Evolutionary conservation across 139 green algal genomes (phyloP).

Genomic region (Spirogloea muscicola): DNA sequence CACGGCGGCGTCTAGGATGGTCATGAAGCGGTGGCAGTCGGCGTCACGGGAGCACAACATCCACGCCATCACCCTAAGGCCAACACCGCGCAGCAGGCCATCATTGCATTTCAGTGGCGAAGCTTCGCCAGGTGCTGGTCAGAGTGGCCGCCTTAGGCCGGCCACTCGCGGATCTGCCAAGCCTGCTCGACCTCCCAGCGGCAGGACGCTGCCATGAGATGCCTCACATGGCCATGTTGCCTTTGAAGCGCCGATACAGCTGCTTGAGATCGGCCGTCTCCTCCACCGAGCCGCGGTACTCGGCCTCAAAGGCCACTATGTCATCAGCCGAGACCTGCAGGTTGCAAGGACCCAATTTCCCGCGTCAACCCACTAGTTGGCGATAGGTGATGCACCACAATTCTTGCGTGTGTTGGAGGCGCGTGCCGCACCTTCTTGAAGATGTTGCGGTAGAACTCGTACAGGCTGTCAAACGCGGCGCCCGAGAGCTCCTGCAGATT

Average conservation of each 20-base stretch:
- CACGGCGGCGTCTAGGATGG: conserved; percentile 68
- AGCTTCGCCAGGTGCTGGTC: neutral
- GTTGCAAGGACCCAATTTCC: no score
- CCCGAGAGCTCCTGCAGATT: conserved; percentile 33
- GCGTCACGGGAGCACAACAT: conserved; percentile 71
- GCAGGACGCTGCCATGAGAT: neutral
- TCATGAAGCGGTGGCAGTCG: conserved; percentile 80
- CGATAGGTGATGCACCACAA: no score
- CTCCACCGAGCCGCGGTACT: conserved; percentile 70
- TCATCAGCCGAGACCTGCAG: conserved; percentile 63
- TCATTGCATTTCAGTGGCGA: neutral
- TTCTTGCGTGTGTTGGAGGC: no score
- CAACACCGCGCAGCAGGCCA: neutral
- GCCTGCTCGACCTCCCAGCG: neutral
- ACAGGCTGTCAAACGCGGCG: conserved; percentile 65
- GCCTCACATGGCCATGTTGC: conserved; percentile 67
- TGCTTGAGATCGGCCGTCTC: conserved; percentile 72
- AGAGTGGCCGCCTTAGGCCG: neutral
- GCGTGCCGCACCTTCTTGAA: conserved; percentile 61
- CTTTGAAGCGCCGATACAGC: conserved; percentile 67
- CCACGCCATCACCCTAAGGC: conserved; percentile 67
- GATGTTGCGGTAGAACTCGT: conserved; percentile 72
- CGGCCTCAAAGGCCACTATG: conserved; percentile 56
- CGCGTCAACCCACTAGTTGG: no score
- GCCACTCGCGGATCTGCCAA: neutral